Conservation (phyloP, 2,329 filamentous ascomycete species). For the Cladosporium sp. region DNA sequence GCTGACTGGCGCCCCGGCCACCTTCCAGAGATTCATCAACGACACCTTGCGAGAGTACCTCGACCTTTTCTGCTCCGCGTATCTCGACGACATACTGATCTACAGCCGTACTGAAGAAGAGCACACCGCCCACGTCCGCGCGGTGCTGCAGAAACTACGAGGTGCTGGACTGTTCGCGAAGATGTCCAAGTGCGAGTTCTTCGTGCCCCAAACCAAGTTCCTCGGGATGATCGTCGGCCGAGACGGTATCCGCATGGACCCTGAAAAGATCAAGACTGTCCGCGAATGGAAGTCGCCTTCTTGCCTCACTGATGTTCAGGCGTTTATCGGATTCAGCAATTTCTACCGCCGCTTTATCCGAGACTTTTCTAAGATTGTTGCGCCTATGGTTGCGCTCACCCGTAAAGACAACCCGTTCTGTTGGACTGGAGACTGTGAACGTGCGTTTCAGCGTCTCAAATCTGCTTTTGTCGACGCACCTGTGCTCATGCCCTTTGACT, state of each 20-base stretch:
- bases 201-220: background rate
- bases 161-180: background rate
- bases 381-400: background rate
- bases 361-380: background rate
- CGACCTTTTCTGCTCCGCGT: constrained; percentile 21
- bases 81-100: constrained; percentile 26
- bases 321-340: background rate
- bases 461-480: background rate
- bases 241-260: background rate
- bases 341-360: constrained; percentile 1
- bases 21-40: constrained; percentile 21
- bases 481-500: background rate
- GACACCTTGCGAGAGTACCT: constrained; percentile 19
- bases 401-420: background rate
- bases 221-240: background rate
- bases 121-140: background rate
- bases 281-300: background rate
- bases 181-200: background rate
- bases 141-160: background rate
- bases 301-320: background rate
- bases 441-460: background rate
- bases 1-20: constrained; percentile 6
- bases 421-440: background rate
- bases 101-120: constrained; percentile 10
- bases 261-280: background rate